phyloP scores from a whole-genome alignment of 2,329 filamentous ascomycete genomes.

The Rhinocladiella similis region DNA sequence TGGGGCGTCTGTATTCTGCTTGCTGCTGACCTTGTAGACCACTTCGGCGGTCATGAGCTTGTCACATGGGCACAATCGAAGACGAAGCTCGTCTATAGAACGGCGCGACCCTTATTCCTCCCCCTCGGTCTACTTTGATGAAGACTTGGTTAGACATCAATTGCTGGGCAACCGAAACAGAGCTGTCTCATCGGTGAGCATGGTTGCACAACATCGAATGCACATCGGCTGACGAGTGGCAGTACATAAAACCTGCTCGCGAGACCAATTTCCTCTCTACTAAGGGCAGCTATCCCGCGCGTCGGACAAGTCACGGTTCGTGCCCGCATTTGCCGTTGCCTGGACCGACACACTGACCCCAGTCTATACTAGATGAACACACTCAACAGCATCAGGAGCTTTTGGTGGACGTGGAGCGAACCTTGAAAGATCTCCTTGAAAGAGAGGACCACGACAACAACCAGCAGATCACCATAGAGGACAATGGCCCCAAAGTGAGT shows the following conservation, averaged over 20 bases:
- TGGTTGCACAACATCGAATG: background rate
- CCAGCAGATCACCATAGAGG: conserved; percentile 97
- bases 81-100: conserved; percentile 42
- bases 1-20: background rate
- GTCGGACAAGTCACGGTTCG: conserved; percentile 48
- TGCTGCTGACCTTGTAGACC: background rate
- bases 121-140: conserved; percentile 61
- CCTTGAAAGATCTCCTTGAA: conserved; percentile 72
- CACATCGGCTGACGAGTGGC: background rate
- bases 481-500: conserved; percentile 81
- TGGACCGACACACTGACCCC: conserved; percentile 25
- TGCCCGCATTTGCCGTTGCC: background rate
- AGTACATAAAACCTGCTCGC: conserved; percentile 28
- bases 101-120: conserved; percentile 56
- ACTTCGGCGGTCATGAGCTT: conserved; percentile 38
- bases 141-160: conserved; percentile 47
- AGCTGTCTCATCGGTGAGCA: conserved; percentile 58
- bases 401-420: conserved; percentile 81
- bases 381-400: conserved; percentile 72
- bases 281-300: conserved; percentile 25
- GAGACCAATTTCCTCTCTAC: conserved; percentile 8
- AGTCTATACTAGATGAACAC: conserved; percentile 63
- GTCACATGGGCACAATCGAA: conserved; percentile 39
- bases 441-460: conserved; percentile 94
- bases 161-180: conserved; percentile 49